Evolutionary conservation across 2,329 filamentous ascomycete species (phyloP), one percentile per base, ranked within the genome.

Genomic region (Colletotrichum melonis): DNA sequence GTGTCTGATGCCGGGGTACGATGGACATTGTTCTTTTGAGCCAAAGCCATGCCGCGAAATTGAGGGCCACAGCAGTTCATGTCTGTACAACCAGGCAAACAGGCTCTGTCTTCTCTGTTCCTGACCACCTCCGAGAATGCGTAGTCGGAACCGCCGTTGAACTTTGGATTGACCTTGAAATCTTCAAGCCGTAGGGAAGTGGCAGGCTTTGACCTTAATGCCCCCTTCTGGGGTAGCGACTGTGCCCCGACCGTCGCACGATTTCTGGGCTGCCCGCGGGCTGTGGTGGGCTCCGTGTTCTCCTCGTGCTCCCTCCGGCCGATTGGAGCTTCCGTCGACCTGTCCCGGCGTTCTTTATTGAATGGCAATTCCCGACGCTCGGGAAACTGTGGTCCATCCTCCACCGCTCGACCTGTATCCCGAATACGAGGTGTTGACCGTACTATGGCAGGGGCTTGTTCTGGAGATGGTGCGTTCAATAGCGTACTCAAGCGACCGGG

Each of bases 161-260:
- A 88, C 5, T 85, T 84, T 0, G 94, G 92, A 75, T 98, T 97
- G 77, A 97, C 86, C 80, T 92, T 96, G 86, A 98, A 98, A 81
- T 97, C 92, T 14, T 90, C 89, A 1, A 93, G 84, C 16, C 84
- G 84, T 14, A 97, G 87, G 42, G 88, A 84, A 0, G 86, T 82
- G 3, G 91, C 75, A 0, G 91, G 88, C 63, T 88, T 90, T 11
- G 86, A 80, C 62, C 94, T 90, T 19, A 94, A 86, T 1, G 86
- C 22, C 9, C 32, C 85, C 71, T 75, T 60, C 46, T 46, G 7
- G 73, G 75, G 19, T 57, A 65, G 11, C 67, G 73, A 59, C 67
- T 35, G 52, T 52, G 76, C 66, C 4, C 14, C 71, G 54, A 22
- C 16, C 5, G 63, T 58, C 46, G 69, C 57, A 35, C 55, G 62